Evolutionary conservation across 139 green algal species (phyloP), one percentile per base, ranked within the genome.

Genomic region (Chlamydomonas incerta): DNA sequence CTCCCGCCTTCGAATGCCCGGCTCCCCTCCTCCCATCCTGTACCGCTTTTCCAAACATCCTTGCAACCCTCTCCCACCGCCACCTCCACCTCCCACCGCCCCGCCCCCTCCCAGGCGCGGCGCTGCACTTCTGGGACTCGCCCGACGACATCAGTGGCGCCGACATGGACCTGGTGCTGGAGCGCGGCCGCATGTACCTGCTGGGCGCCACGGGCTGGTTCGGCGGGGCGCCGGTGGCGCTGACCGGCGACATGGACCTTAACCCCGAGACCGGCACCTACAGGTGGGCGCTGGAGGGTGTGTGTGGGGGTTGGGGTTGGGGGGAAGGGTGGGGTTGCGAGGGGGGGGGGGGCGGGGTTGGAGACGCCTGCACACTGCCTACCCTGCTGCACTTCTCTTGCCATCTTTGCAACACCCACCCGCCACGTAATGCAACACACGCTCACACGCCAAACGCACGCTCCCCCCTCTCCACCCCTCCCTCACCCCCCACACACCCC

Each of bases 121-220:
- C 90, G 26, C 96, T 99, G 71, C 97, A 99, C 90, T 98, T 99
- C 65, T 99, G 95, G 94, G 97, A 99, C 80, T 76, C 97, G 0
- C 91, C 97, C 28, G 96, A 99, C 88, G 93, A 98, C 81, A 92
- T 99, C 62, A 84, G 75, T 28, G 90, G 88, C 18, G 90, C 89
- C 2, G 66, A 94, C 82, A 92, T 99, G 86, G 95, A 98, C 80
- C 90, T 99, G 75, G 74, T 98, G 68, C 98, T 99, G 90, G 96
- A 99, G 91, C 82, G 90, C 11, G 92, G 97, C 82, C 91, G 95
- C 20, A 92, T 99, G 81, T 98, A 99, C 93, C 89, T 99, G 80
- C 96, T 99, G 88, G 93, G 95, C 46, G 95, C 96, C 0, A 58
- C 50, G 2, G 97, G 97, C 47, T 69, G 90, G 29, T 99, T 96